Evolutionary conservation across 1,284 basidiomycete genomes (phyloP), one percentile per base, ranked within the genome.

Genomic region (Gomphus bonarii): DNA sequence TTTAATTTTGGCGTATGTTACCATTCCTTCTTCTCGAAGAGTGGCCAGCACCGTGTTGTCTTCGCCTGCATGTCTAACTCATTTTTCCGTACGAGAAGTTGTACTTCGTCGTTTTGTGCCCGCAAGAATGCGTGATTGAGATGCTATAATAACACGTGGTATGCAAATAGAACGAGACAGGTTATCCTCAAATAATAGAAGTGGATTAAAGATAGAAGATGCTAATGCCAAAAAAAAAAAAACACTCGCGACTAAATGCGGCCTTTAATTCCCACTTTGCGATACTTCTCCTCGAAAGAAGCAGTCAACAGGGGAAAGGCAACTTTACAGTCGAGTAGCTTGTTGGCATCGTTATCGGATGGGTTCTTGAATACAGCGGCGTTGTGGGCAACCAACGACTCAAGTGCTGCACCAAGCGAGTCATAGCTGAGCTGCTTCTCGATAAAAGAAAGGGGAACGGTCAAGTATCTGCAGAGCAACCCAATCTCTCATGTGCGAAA

Each of bases 371-470:
- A 97, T 60, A 77, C 72, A 22, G 81, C 82, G 5, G 84, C 86
- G 46, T 80, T 73, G 70, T 94, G 87, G 54, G 80, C 72, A 59
- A 71, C 68, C 28, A 99, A 75, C 70, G 97, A 98, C 53, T 77
- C 72, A 65, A 82, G 76, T 9, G 86, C 76, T 50, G 83, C 81
- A 51, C 78, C 70, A 43, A 82, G 66, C 12, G 76, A 73, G 20
- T 92, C 88, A 71, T 97, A 97, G 25, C 83, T 91, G 58, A 99
- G 83, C 67, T 94, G 89, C 61, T 80, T 75, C 60, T 81, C 79
- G 59, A 99, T 73, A 71, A 91, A 92, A 3, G 76, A 63, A 50
- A 99, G 75, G n/a, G 88, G 76, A 22, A 97, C 71, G 53, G 81
- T 81, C 67, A 78, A 76, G 68, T 95, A 95, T 63, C 94, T 97